phyloP scores from a whole-genome alignment of 1,139 yeast species.

The Sugiyamaella sp. region DNA sequence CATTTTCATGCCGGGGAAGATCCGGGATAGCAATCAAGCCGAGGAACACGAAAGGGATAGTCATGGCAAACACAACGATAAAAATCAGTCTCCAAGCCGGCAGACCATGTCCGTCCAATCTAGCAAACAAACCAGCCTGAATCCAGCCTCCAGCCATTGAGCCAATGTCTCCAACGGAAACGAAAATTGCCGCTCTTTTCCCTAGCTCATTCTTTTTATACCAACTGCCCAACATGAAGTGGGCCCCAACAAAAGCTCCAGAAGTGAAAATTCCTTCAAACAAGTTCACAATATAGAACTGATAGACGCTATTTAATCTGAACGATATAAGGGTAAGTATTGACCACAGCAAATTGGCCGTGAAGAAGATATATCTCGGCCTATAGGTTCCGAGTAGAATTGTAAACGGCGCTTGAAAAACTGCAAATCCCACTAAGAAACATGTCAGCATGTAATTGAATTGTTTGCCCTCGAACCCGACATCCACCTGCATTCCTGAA shows the following conservation, averaged over 20 bases:
- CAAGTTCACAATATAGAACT: constrained; percentile 59
- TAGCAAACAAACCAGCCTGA: constrained; percentile 55
- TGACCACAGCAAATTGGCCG: constrained; percentile 67
- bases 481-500: constrained; percentile 60
- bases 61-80: constrained; percentile 47
- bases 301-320: constrained; percentile 51
- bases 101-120: constrained; percentile 54
- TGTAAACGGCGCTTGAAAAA: constrained; percentile 54
- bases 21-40: constrained; percentile 25
- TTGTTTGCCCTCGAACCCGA: constrained; percentile 66
- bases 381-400: constrained; percentile 45
- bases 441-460: constrained; percentile 63
- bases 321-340: constrained; percentile 60
- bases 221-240: constrained; percentile 63
- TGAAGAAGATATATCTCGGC: constrained; percentile 58
- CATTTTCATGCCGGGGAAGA: constrained; percentile 23
- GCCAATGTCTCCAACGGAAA: constrained; percentile 40
- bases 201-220: constrained; percentile 60
- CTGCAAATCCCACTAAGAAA: constrained; percentile 59
- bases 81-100: constrained; percentile 73
- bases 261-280: constrained; percentile 65
- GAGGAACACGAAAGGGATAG: constrained; percentile 23
- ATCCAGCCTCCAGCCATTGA: constrained; percentile 46
- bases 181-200: constrained; percentile 58
- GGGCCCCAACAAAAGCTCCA: constrained; percentile 62